Conservation (phyloP, 768 basidiomycete genomes). For the Chalciporus chontae region DNA sequence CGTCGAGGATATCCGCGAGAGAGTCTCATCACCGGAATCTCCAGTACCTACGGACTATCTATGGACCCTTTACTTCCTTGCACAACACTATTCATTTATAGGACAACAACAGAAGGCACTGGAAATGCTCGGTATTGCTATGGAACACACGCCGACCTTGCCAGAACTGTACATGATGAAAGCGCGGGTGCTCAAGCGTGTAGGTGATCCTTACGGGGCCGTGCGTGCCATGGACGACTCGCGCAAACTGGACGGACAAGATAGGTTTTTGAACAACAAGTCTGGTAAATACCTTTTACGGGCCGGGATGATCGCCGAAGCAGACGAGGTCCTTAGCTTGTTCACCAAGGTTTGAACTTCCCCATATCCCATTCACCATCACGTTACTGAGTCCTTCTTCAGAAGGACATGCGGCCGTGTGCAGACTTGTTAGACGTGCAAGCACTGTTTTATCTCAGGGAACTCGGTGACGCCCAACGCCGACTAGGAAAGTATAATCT, state of each 20-base stretch:
- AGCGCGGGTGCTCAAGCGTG: slow-evolving; percentile 81
- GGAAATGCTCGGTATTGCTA: slow-evolving; percentile 57
- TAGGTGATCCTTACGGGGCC: slow-evolving; percentile 76
- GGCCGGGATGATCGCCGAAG: slow-evolving; percentile 77
- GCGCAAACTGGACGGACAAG: slow-evolving; percentile 84
- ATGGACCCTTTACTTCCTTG: slow-evolving; percentile 94
- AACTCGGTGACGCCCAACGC: slow-evolving; percentile 73
- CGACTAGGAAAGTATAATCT: slow-evolving; percentile 63
- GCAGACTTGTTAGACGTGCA: slow-evolving; percentile 95
- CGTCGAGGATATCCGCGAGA: slow-evolving; percentile 47
- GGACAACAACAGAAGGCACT: slow-evolving; percentile 48
- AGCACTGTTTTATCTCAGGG: slow-evolving; percentile 79
- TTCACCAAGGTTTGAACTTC: slow-evolving; percentile 78
- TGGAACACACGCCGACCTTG: slow-evolving; percentile 87
- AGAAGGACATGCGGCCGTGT: slow-evolving; percentile 86
- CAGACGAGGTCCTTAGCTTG: slow-evolving; percentile 67
- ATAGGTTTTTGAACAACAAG: slow-evolving; percentile 93
- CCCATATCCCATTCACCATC: neutral
- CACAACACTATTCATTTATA: slow-evolving; percentile 80
- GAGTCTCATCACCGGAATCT: slow-evolving; percentile 26
- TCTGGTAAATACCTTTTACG: slow-evolving; percentile 86
- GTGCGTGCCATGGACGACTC: slow-evolving; percentile 78
- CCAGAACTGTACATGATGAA: slow-evolving; percentile 85
- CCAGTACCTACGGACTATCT: slow-evolving; percentile 75
- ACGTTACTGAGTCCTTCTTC: slow-evolving; percentile 11